Evolutionary conservation across 2,329 filamentous ascomycete genomes (phyloP).

Genomic region (Alternaria ventricosa): DNA sequence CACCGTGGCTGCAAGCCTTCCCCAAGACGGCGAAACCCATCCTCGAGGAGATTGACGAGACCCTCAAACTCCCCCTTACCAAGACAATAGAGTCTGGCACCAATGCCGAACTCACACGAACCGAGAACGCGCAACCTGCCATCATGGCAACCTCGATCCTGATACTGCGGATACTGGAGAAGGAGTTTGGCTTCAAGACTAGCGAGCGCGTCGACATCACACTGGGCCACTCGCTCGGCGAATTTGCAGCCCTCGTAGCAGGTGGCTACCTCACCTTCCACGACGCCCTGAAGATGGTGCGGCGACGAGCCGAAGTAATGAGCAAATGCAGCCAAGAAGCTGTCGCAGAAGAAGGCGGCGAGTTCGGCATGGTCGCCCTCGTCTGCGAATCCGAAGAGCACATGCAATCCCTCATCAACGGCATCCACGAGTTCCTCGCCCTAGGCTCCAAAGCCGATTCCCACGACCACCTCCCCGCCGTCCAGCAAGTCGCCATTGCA

Average conservation of each 20-base stretch:
- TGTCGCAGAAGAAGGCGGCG: slow-evolving; percentile 71
- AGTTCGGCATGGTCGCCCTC: slow-evolving; percentile 93
- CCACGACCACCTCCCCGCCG: slow-evolving; percentile 71
- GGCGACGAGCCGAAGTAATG: slow-evolving; percentile 82
- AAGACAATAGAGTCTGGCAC: slow-evolving; percentile 81
- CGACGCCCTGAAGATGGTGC: slow-evolving; percentile 79
- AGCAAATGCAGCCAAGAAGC: slow-evolving; percentile 74
- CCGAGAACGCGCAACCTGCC: slow-evolving; percentile 88
- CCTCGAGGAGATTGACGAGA: slow-evolving; percentile 83
- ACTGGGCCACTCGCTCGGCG: slow-evolving; percentile 88
- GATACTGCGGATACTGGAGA: slow-evolving; percentile 84
- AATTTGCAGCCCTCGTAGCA: slow-evolving; percentile 89
- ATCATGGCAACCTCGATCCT: slow-evolving; percentile 95
- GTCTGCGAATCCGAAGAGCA: slow-evolving; percentile 81
- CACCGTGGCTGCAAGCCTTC: slow-evolving; percentile 85
- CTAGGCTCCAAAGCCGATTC: slow-evolving; percentile 72
- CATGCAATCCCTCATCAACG: slow-evolving; percentile 70
- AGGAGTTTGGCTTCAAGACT: slow-evolving; percentile 79
- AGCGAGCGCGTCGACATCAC: slow-evolving; percentile 77
- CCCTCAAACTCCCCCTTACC: slow-evolving; percentile 76
- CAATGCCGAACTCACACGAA: slow-evolving; percentile 76
- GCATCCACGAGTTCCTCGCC: slow-evolving; percentile 80
- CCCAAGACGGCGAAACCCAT: slow-evolving; percentile 77
- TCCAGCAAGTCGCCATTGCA: slow-evolving; percentile 86
- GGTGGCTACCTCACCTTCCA: slow-evolving; percentile 79